Percentiles rank a stretch among this genome's conserved stretches.
phyloP scores from a whole-genome alignment of 768 basidiomycete species.

The Tulasnella sp. region DNA sequence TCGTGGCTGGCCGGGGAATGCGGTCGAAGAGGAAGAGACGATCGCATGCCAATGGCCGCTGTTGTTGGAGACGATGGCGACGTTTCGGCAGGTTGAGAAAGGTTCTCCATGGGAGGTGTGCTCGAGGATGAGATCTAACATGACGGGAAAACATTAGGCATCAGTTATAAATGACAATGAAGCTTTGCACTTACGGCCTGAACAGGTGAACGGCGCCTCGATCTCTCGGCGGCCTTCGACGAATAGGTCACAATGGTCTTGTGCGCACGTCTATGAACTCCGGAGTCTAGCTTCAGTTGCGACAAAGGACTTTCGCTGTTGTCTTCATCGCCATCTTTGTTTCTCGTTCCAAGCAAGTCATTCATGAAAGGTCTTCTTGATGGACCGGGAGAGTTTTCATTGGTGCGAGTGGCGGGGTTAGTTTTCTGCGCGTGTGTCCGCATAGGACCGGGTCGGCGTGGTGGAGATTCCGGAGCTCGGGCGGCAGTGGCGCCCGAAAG shows the following conservation, averaged over 20 bases:
- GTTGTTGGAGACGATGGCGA: neutral
- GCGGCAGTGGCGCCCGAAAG: neutral
- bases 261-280: neutral
- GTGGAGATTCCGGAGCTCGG: neutral
- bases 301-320: neutral
- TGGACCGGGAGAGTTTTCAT: neutral
- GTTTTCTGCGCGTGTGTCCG: neutral
- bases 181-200: neutral
- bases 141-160: neutral
- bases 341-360: neutral
- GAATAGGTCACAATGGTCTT: neutral
- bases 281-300: neutral
- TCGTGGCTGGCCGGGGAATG: neutral
- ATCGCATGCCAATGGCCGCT: neutral
- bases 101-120: neutral
- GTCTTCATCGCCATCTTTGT: neutral
- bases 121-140: neutral
- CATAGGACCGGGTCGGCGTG: constrained; percentile 5
- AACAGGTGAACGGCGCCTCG: neutral
- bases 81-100: neutral
- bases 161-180: neutral
- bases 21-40: neutral
- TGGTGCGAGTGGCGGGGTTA: neutral
- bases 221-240: neutral
- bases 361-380: neutral